These are phyloP conservation scores for Suillus cothurnatus DNA, from an alignment of 768 basidiomycete species.

Conservation along the genomic window DNA sequence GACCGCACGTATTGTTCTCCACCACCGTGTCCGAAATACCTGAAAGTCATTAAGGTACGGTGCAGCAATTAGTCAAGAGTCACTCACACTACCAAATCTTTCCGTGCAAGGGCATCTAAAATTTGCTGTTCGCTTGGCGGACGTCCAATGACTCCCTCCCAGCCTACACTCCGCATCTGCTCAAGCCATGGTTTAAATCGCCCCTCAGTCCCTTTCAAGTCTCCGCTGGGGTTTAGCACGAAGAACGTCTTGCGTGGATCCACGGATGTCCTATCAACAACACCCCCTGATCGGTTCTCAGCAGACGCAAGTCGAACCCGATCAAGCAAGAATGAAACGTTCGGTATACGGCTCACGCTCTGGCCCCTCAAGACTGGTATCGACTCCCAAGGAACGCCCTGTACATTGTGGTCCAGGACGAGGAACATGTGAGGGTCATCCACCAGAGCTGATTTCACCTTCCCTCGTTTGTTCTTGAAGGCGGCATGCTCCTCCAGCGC, in stretches of 20 bases:
- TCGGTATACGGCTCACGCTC: constrained; percentile 92
- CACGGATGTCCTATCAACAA: constrained; percentile 52
- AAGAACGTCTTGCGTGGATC: constrained; percentile 76
- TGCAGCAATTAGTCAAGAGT: background rate
- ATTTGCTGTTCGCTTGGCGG: constrained; percentile 86
- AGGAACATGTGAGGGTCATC: constrained; percentile 81
- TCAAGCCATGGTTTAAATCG: constrained; percentile 80
- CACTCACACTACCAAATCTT: constrained; percentile 90
- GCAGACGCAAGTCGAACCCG: constrained; percentile 60
- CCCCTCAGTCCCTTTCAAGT: constrained; percentile 80
- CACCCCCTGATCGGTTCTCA: constrained; percentile 14
- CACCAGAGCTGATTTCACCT: constrained; percentile 22
- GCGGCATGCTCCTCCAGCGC: constrained; percentile 73
- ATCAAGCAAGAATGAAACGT: constrained; percentile 85
- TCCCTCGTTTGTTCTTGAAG: constrained; percentile 33
- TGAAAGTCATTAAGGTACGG: constrained; percentile 33
- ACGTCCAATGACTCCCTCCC: constrained; percentile 80
- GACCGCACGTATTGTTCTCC: constrained; percentile 94
- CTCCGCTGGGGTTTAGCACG: constrained; percentile 91
- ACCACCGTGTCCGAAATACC: constrained; percentile 97
- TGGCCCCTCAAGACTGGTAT: constrained; percentile 82
- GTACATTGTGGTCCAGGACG: constrained; percentile 86
- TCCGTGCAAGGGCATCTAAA: constrained; percentile 63
- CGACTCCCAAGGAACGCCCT: constrained; percentile 94
- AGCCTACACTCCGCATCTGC: constrained; percentile 72